Conservation (phyloP, 1,284 basidiomycete genomes). For the Irpex sp. region DNA sequence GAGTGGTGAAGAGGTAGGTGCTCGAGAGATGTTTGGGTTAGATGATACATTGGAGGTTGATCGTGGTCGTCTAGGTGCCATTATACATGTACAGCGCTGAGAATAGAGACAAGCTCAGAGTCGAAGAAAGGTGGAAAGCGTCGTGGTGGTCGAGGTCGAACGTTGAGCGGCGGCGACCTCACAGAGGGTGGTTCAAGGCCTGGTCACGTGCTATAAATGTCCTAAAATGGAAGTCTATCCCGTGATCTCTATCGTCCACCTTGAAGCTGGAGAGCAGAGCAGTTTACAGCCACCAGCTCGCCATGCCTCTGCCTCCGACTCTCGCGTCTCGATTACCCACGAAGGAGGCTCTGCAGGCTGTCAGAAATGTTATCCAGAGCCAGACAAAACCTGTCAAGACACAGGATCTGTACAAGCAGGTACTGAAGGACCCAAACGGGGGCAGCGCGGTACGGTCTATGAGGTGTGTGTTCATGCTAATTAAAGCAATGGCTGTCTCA, state of each 20-base stretch:
- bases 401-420: slow-evolving; percentile 16
- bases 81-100: slow-evolving; percentile 13
- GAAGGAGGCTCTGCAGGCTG: slow-evolving; percentile 10
- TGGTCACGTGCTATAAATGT: not conserved
- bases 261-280: too few species aligned
- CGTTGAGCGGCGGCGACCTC: not conserved
- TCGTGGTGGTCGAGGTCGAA: not conserved
- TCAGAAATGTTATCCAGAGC: slow-evolving; percentile 8
- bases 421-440: slow-evolving; percentile 7
- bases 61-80: slow-evolving; percentile 26
- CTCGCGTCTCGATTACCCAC: not conserved
- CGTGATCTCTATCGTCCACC: too few species aligned
- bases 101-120: slow-evolving; percentile 5
- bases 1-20: slow-evolving; percentile 23
- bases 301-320: not conserved
- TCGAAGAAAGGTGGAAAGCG: not conserved
- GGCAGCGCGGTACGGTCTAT: slow-evolving; percentile 15
- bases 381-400: slow-evolving; percentile 11
- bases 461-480: slow-evolving; percentile 8
- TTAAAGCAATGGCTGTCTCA: too few species aligned
- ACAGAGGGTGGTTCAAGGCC: too few species aligned
- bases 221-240: not conserved
- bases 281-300: not conserved
- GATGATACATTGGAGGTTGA: slow-evolving; percentile 22
- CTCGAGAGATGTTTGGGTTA: slow-evolving; percentile 16